These are phyloP conservation scores for Russula earlei DNA, from an alignment of 768 basidiomycete species.

Conservation along the genomic window DNA sequence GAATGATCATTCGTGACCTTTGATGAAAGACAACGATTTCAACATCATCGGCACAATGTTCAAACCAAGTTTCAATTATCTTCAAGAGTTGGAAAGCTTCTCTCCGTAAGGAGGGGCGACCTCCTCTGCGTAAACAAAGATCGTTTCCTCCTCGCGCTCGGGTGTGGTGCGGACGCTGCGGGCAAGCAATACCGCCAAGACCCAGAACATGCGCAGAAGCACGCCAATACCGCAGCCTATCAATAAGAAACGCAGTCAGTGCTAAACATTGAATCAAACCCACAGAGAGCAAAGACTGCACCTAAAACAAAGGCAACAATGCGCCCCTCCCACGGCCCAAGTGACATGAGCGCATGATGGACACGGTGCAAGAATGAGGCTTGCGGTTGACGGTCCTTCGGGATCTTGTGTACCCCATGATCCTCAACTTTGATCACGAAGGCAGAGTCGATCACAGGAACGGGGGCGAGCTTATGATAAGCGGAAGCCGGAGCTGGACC, in stretches of 20 bases:
- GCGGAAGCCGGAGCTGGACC: background rate
- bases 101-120: slow-evolving; percentile 3
- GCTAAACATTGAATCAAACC: background rate
- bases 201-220: slow-evolving; percentile 72
- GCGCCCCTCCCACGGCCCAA: slow-evolving; percentile 78
- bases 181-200: slow-evolving; percentile 50
- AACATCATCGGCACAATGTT: no score
- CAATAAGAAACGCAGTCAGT: background rate
- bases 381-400: slow-evolving; percentile 21
- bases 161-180: slow-evolving; percentile 40
- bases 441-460: background rate
- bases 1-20: background rate
- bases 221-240: slow-evolving; percentile 80
- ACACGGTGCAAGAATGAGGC: slow-evolving; percentile 34
- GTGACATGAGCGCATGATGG: slow-evolving; percentile 52
- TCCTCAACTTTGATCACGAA: background rate
- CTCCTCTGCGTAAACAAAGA: slow-evolving; percentile 12
- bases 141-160: slow-evolving; percentile 26
- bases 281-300: slow-evolving; percentile 25
- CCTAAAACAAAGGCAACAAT: slow-evolving; percentile 79
- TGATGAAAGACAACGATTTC: background rate
- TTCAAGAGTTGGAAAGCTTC: background rate
- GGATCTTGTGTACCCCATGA: slow-evolving; percentile 23
- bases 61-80: background rate
- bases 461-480: background rate